Evolutionary conservation across 164 flowering plant species (phyloP).

Genomic region (Macadamia integrifolia): DNA sequence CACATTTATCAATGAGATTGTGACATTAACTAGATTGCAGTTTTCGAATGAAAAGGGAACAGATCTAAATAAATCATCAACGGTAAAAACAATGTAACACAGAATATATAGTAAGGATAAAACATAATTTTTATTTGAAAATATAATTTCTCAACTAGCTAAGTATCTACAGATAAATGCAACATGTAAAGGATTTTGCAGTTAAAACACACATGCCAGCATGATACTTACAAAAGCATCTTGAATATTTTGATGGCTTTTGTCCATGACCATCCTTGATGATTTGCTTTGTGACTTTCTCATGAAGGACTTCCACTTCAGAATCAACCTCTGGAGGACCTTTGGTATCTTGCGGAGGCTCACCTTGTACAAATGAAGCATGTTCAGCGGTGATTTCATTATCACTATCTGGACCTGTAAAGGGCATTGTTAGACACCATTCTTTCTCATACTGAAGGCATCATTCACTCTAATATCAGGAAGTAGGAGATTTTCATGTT

Average conservation of each 20-base stretch:
- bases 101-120: no score
- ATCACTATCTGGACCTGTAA: conserved; percentile 41
- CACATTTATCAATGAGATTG: no score
- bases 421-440: no score
- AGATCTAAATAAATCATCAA: no score
- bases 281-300: conserved; percentile 85
- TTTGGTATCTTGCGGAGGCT: conserved; percentile 51
- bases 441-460: no score
- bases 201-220: not conserved
- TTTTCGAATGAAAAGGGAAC: no score
- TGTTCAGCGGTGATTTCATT: conserved; percentile 58
- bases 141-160: not conserved
- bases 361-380: conserved; percentile 59
- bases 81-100: no score
- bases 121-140: no score
- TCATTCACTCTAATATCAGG: no score
- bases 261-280: conserved; percentile 93
- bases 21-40: no score
- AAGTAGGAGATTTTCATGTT: no score
- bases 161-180: not conserved
- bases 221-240: conserved; percentile 79
- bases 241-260: conserved; percentile 74
- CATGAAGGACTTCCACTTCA: conserved; percentile 61
- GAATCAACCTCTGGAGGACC: conserved; percentile 75
- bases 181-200: not conserved